phyloP scores from a whole-genome alignment of 805 yeast species.

The Kluyveromyces starmeri region DNA sequence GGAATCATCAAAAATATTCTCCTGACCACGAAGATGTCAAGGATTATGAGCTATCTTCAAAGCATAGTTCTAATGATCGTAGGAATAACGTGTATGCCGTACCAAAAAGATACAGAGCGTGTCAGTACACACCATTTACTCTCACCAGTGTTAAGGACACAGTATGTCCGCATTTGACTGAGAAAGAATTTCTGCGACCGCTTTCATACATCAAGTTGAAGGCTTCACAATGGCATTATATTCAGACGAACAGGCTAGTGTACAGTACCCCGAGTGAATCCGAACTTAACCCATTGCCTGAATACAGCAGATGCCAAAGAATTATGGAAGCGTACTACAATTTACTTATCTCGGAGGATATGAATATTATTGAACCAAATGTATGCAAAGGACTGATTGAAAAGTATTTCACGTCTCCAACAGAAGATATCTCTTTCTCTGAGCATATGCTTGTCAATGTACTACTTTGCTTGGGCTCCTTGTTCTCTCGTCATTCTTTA shows the following conservation, averaged over 20 bases:
- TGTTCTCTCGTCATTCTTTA: slow-evolving; percentile 10
- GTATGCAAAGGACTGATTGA: slow-evolving; percentile 14
- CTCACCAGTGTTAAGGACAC: slow-evolving; percentile 18
- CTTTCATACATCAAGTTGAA: slow-evolving; percentile 10
- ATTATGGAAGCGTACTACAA: slow-evolving; percentile 17
- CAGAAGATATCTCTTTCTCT: slow-evolving; percentile 16
- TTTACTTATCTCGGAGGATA: slow-evolving; percentile 13
- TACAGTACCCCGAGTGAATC: slow-evolving; percentile 10
- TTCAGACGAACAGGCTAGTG: slow-evolving; percentile 17
- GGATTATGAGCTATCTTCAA: no score
- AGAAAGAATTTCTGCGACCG: slow-evolving; percentile 14
- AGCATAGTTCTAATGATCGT: no score
- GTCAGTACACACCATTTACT: slow-evolving; percentile 17
- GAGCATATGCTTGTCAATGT: slow-evolving; percentile 21
- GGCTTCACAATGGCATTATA: slow-evolving; percentile 18
- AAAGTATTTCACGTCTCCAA: slow-evolving; percentile 14
- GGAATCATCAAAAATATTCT: no score
- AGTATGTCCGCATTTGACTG: slow-evolving; percentile 8
- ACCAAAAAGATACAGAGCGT: slow-evolving; percentile 14
- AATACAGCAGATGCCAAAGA: slow-evolving; percentile 17
- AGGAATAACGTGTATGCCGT: no score
- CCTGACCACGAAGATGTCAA: no score
- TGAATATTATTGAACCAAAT: slow-evolving; percentile 13
- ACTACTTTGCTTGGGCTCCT: slow-evolving; percentile 17
- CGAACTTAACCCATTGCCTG: slow-evolving; percentile 17